Conservation (phyloP, 2,329 filamentous ascomycete genomes). For the Juglanconis oblonga region DNA sequence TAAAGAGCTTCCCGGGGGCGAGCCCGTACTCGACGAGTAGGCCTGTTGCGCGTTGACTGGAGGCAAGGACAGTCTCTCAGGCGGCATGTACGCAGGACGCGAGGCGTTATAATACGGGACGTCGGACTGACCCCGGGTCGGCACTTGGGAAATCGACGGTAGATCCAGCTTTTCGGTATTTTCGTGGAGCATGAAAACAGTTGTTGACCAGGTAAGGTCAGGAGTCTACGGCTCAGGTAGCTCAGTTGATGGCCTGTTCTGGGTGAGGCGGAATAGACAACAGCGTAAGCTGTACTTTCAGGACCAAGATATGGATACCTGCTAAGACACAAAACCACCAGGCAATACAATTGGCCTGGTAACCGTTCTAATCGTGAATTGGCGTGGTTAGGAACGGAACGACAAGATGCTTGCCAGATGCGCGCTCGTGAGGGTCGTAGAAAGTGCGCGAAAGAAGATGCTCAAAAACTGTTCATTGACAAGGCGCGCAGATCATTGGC, state of each 20-base stretch:
- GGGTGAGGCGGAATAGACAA: neutral
- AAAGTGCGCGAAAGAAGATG: neutral
- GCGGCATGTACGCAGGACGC: constrained; percentile 61
- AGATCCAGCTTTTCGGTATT: constrained; percentile 92
- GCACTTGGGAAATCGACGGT: constrained; percentile 79
- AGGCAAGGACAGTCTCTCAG: constrained; percentile 69
- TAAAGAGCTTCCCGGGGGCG: constrained; percentile 74
- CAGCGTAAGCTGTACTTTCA: constrained; percentile 2
- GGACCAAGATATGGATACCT: neutral
- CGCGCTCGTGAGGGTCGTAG: constrained; percentile 13
- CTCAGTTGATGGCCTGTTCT: too few relatives aligned
- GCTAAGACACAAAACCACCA: constrained; percentile 9
- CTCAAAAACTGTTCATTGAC: constrained; percentile 7
- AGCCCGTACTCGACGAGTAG: constrained; percentile 69
- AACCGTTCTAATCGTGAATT: constrained; percentile 1
- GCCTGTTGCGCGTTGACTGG: constrained; percentile 67
- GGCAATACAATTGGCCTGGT: constrained; percentile 11
- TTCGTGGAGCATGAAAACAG: constrained; percentile 17
- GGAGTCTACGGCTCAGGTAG: constrained; percentile 4
- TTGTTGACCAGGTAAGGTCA: constrained; percentile 14
- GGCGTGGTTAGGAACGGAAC: neutral
- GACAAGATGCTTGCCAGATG: neutral
- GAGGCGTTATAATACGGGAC: constrained; percentile 67
- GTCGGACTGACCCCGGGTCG: constrained; percentile 74
- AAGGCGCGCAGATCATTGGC: neutral